Evolutionary conservation across 2,329 filamentous ascomycete genomes (phyloP).

Genomic region (Fusarium beomiforme): DNA sequence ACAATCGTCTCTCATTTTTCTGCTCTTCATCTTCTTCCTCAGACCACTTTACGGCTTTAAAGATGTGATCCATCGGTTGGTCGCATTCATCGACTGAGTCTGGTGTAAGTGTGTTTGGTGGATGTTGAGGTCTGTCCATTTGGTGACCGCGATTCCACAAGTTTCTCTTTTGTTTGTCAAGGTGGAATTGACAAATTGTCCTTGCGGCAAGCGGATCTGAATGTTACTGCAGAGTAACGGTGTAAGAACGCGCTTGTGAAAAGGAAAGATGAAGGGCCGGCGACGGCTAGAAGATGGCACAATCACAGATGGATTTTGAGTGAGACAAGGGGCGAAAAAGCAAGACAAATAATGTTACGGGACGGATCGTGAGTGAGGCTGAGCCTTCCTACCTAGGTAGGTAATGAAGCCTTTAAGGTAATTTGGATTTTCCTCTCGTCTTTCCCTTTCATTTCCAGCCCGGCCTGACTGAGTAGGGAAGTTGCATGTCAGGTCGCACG

Average conservation of each 20-base stretch:
- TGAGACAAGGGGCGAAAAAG: neutral
- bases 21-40: neutral
- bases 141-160: neutral
- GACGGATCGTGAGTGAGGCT: constrained; percentile 34
- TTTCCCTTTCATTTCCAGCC: constrained; percentile 22
- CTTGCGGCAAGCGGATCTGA: neutral
- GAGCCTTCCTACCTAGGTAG: no score
- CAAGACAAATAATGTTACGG: neutral
- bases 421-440: neutral
- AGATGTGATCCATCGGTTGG: constrained; percentile 8
- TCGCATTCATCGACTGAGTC: neutral
- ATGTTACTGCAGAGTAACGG: neutral
- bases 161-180: neutral
- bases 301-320: constrained; percentile 10
- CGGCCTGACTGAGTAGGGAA: constrained; percentile 10
- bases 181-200: neutral
- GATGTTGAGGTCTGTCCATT: neutral
- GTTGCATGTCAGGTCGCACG: constrained; percentile 28
- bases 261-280: neutral
- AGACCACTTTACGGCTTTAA: constrained; percentile 17
- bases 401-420: constrained; percentile 13
- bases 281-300: neutral
- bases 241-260: neutral
- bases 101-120: neutral
- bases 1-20: constrained; percentile 1